Conservation (phyloP, 78 protist species). For the Dictyostelium discoideum region DNA sequence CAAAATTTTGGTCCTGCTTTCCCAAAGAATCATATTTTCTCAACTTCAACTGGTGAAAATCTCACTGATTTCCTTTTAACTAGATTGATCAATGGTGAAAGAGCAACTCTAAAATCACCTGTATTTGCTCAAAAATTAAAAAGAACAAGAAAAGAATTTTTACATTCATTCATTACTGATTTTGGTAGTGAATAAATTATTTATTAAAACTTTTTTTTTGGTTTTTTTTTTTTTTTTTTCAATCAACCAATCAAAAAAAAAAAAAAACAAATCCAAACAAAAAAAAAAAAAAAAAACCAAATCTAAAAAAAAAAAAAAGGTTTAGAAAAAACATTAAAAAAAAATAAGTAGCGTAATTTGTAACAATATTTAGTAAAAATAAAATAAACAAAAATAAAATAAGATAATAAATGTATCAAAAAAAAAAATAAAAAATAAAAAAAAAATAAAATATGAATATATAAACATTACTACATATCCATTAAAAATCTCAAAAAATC, state of each 20-base stretch:
- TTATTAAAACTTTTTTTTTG: neutral
- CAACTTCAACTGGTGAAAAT: neutral
- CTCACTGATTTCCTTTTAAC: slow-evolving; percentile 56
- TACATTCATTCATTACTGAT: slow-evolving; percentile 38
- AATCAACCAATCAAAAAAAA: neutral
- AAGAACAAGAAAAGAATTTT: slow-evolving; percentile 73
- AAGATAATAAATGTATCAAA: neutral
- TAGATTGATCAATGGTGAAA: slow-evolving; percentile 76
- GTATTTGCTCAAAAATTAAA: slow-evolving; percentile 71
- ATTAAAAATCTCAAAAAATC: neutral
- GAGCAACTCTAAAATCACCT: slow-evolving; percentile 65
- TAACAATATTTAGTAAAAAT: neutral
- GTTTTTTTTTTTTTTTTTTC: no score
- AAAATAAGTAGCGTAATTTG: neutral
- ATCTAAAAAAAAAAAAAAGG: neutral
- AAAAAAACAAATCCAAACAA: neutral
- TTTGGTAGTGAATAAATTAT: neutral
- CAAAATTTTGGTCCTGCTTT: slow-evolving; percentile 57
- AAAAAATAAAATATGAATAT: no score
- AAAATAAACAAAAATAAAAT: neutral
- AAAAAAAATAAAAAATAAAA: neutral
- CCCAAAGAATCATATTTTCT: slow-evolving; percentile 48
- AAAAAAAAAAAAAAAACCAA: neutral
- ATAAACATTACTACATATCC: neutral
- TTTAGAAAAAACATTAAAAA: no score